phyloP scores from a whole-genome alignment of 2,329 filamentous ascomycete species.

The Aspergillus transmontanensis region DNA sequence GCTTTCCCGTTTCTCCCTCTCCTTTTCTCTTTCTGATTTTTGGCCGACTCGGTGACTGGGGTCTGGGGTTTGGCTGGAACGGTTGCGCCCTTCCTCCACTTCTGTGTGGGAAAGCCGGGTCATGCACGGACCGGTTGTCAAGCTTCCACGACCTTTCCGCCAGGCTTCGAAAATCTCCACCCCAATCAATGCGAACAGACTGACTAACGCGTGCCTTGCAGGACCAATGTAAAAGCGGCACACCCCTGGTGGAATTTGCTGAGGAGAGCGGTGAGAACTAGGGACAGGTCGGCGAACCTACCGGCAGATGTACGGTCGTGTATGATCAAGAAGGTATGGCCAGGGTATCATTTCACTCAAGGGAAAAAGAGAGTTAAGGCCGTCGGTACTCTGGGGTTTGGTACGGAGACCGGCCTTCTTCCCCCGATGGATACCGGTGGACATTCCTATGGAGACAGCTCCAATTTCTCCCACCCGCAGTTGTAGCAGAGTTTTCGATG shows the following conservation, averaged over 20 bases:
- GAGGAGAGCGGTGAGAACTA: slow-evolving; percentile 39
- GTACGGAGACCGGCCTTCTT: neutral
- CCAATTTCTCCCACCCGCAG: neutral
- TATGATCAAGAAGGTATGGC: neutral
- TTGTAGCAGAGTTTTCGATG: neutral
- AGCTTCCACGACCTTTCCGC: slow-evolving; percentile 20
- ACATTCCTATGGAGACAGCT: neutral
- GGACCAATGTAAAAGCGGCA: slow-evolving; percentile 79
- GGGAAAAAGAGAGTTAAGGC: neutral
- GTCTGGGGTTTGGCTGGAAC: slow-evolving; percentile 7
- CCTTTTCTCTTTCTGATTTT: neutral
- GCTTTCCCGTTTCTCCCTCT: neutral
- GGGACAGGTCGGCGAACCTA: neutral
- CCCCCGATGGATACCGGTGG: neutral
- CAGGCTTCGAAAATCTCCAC: slow-evolving; percentile 17
- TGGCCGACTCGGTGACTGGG: neutral
- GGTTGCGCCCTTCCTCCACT: neutral
- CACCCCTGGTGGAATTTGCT: slow-evolving; percentile 73
- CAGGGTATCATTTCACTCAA: neutral
- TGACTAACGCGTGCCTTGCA: slow-evolving; percentile 40
- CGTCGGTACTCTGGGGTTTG: neutral
- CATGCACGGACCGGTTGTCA: slow-evolving; percentile 11
- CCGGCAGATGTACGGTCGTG: neutral
- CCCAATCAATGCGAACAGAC: neutral
- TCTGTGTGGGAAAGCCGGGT: neutral